These are phyloP conservation scores for Cutaneotrichosporon sp. DNA, from an alignment of 1,284 basidiomycete genomes.

Conservation along the genomic window DNA sequence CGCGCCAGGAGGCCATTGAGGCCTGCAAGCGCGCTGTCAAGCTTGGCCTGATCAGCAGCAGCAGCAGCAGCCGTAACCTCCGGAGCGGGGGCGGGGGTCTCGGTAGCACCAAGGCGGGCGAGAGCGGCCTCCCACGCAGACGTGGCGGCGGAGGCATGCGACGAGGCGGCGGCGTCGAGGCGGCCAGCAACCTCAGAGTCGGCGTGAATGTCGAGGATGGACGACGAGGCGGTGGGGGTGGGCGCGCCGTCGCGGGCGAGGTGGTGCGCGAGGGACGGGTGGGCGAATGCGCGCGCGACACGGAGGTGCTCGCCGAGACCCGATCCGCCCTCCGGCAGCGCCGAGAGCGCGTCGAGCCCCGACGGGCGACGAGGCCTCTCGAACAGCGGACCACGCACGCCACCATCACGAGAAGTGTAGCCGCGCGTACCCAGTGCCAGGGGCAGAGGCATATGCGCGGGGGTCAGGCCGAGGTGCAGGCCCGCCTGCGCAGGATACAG, in stretches of 20 bases:
- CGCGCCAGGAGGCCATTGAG: conserved; percentile 19
- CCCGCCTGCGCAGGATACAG: conserved; percentile 19
- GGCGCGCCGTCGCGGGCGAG: conserved; percentile 2
- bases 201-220: conserved; percentile 12
- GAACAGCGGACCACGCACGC: conserved; percentile 3
- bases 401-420: neutral
- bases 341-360: conserved; percentile 3
- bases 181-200: conserved; percentile 9
- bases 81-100: neutral
- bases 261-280: conserved; percentile 16
- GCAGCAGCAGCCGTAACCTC: neutral
- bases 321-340: conserved; percentile 2
- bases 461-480: conserved; percentile 32
- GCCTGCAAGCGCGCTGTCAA: conserved; percentile 16
- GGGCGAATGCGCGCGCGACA: conserved; percentile 14
- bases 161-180: conserved; percentile 6
- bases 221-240: neutral
- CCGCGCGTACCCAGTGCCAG: conserved; percentile 25
- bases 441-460: conserved; percentile 33
- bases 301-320: conserved; percentile 15
- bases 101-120: conserved; percentile 1
- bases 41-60: conserved; percentile 7
- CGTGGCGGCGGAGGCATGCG: conserved; percentile 5
- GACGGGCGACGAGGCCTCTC: conserved; percentile 9
- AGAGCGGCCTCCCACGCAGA: conserved; percentile 10